phyloP scores from a whole-genome alignment of 1,284 basidiomycete species.

The Trichosporon asahii region DNA sequence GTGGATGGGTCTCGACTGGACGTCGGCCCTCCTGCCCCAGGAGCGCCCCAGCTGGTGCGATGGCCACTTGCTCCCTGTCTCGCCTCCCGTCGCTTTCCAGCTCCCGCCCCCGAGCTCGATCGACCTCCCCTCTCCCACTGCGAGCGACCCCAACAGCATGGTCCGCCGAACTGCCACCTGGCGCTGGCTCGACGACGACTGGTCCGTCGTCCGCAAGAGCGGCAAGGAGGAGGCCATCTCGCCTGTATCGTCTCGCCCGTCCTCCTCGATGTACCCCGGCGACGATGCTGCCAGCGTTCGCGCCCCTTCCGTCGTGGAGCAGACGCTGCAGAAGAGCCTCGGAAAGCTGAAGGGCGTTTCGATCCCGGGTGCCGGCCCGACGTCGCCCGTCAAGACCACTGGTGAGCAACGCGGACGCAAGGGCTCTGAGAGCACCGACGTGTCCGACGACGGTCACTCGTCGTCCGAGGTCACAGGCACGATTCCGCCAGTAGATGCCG shows the following conservation, averaged over 20 bases:
- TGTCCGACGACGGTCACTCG: constrained; percentile 27
- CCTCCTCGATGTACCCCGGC: constrained; percentile 20
- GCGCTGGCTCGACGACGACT: constrained; percentile 83
- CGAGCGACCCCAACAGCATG: constrained; percentile 38
- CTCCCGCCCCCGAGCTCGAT: constrained; percentile 54
- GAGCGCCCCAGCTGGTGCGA: constrained; percentile 82
- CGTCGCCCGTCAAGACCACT: constrained; percentile 26
- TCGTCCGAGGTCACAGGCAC: constrained; percentile 5
- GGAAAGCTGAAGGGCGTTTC: constrained; percentile 43
- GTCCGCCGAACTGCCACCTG: constrained; percentile 71
- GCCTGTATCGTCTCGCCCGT: constrained; percentile 16
- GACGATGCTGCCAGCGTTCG: constrained; percentile 19
- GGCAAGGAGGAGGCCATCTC: constrained; percentile 12
- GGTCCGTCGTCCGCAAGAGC: constrained; percentile 58
- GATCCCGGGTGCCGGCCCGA: constrained; percentile 18
- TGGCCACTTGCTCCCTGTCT: constrained; percentile 56
- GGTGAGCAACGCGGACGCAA: constrained; percentile 12
- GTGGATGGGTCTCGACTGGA: constrained; percentile 74
- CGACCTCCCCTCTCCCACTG: constrained; percentile 47
- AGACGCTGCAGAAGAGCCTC: constrained; percentile 52
- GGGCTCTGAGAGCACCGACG: constrained; percentile 21
- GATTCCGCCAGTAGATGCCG: constrained; percentile 38
- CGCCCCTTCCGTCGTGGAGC: constrained; percentile 48
- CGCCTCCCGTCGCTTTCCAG: constrained; percentile 52
- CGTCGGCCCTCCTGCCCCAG: constrained; percentile 80